These are phyloP conservation scores for Dryadomyces quercivorus DNA, from an alignment of 2,329 filamentous ascomycete species.

Conservation along the genomic window DNA sequence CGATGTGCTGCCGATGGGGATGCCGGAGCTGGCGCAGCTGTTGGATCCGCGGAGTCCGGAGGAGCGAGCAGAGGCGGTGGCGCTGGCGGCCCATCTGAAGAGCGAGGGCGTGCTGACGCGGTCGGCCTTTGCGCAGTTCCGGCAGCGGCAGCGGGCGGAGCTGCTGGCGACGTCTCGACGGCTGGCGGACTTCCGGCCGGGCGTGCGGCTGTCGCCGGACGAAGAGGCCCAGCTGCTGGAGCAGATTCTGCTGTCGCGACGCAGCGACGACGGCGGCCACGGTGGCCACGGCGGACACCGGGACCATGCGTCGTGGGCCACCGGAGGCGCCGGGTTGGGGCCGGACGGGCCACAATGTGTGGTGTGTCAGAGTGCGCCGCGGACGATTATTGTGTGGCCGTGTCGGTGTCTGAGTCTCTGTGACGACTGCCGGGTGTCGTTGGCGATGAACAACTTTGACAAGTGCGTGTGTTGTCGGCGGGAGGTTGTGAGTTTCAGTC, in stretches of 20 bases:
- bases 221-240: conserved; percentile 51
- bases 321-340: conserved; percentile 62
- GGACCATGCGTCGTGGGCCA: conserved; percentile 41
- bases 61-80: conserved; percentile 67
- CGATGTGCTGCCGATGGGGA: conserved; percentile 51
- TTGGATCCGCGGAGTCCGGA: conserved; percentile 69
- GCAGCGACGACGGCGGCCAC: conserved; percentile 13
- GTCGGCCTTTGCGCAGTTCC: conserved; percentile 57
- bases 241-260: conserved; percentile 43
- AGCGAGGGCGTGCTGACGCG: conserved; percentile 67
- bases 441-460: conserved; percentile 95
- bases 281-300: conserved; percentile 8
- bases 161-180: conserved; percentile 37
- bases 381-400: conserved; percentile 90
- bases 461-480: conserved; percentile 91
- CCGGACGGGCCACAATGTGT: conserved; percentile 71
- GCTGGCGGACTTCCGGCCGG: conserved; percentile 17
- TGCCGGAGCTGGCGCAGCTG: conserved; percentile 61
- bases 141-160: conserved; percentile 56
- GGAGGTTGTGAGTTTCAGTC: conserved; percentile 78
- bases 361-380: conserved; percentile 75
- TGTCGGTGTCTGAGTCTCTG: conserved; percentile 90
- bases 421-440: conserved; percentile 84
- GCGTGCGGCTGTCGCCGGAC: conserved; percentile 36
- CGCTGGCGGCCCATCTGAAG: conserved; percentile 68